phyloP scores from a whole-genome alignment of 345 rosid genomes.

The Gossypium longicalyx region DNA sequence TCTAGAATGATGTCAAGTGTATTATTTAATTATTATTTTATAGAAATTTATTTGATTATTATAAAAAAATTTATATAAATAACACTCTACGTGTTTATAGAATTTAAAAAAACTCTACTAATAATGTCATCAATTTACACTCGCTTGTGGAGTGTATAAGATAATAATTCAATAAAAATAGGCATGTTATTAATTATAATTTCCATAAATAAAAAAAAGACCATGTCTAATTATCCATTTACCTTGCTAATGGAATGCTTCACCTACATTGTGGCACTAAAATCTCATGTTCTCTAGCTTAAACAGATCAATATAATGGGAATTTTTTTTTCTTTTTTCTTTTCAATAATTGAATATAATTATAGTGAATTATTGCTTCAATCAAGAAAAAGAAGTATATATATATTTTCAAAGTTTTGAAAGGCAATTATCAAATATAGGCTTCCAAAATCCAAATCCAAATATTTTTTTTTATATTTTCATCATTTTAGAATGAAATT shows the following conservation, averaged over 20 bases:
- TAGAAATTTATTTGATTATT: no score
- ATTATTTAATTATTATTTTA: no score
- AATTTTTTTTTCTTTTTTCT: not conserved
- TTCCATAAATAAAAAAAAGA: no score
- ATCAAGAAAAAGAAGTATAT: not conserved
- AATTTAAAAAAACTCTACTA: no score
- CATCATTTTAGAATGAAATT: not conserved
- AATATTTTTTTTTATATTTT: not conserved
- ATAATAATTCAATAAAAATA: no score
- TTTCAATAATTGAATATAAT: not conserved
- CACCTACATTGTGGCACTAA: not conserved
- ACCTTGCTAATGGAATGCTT: not conserved
- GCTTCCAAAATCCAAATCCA: not conserved
- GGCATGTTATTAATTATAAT: no score
- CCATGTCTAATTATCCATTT: not conserved
- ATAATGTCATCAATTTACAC: no score
- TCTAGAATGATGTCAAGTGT: no score
- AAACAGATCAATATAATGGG: not conserved
- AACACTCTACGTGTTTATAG: fast-evolving
- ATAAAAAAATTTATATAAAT: no score
- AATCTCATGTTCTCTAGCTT: not conserved
- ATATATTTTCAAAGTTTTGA: no score
- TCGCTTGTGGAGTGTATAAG: no score
- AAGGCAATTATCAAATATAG: not conserved
- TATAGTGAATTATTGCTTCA: not conserved